Evolutionary conservation across 345 rosid genomes (phyloP).

Genomic region (Pistacia integerrima): DNA sequence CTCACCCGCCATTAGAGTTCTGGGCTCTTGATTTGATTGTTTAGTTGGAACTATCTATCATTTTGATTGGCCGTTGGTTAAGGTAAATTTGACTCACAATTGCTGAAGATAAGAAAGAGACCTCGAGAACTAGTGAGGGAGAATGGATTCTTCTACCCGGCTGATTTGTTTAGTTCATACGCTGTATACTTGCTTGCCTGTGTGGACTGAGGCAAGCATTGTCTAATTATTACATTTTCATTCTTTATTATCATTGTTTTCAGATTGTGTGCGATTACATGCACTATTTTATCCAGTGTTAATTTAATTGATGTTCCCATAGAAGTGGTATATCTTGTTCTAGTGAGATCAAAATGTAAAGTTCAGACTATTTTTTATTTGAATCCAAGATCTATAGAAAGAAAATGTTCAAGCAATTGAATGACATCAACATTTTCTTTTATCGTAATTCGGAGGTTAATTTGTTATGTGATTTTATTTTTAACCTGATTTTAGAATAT

Average conservation of each 20-base stretch:
- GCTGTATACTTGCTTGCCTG: slow-evolving; percentile 8
- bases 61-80: slow-evolving; percentile 1
- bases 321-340: slow-evolving; percentile 3
- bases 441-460: not conserved
- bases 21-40: not conserved
- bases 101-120: not conserved
- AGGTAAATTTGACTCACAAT: not conserved
- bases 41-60: not conserved
- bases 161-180: not conserved
- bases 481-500: not conserved
- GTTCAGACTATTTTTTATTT: not conserved
- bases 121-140: not conserved
- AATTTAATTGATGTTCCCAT: not conserved
- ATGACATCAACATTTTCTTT: not conserved
- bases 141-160: not conserved
- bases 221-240: slow-evolving; percentile 7
- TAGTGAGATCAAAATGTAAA: not conserved
- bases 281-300: not conserved
- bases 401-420: not conserved
- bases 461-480: no score
- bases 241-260: slow-evolving; percentile 15
- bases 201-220: not conserved
- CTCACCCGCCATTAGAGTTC: not conserved
- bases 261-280: slow-evolving; percentile 16
- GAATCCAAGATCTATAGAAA: not conserved